Base-by-base conservation (phyloP, 202 grass and related monocot genomes). In the Sporobolus alterniflorus region DNA sequence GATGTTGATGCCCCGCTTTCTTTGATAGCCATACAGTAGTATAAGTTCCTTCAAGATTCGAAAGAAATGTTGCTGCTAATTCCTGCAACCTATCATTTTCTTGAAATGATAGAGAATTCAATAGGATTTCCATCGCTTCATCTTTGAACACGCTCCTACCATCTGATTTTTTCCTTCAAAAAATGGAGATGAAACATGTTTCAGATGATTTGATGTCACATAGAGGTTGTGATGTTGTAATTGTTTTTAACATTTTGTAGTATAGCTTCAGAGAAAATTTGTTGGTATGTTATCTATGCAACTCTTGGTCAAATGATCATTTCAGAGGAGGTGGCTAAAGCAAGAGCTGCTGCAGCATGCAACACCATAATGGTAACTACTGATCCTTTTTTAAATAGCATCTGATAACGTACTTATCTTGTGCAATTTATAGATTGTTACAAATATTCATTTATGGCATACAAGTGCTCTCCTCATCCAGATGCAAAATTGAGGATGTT, bases 21-120 rank as follows among this genome's bases (percentile, higher is more conserved):
- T 94, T 99, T 44, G 92, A 51, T 6, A 96, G 75, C 87, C 79
- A 94, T 63, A 93, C 91, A 40, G 83, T 65, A 9, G 91, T 95
- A 66, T 94, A 91, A 86, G 93, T 99, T 52, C 96, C 96, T 56
- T 90, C 91, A 57, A 99, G 87, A 47, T 96, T 99, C 65, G 91
- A 88, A 80, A 99, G 80, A 83, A 89, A 90, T 64, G 78, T 78
- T 77, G 93, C 91, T 81, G 93, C 67, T 82, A 99, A 55, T 70
- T 87, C 91, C 80, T 94, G 96, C 48, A 80, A 81, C 21, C 66
- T 91, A 46, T 43, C 73, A 71, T 92, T 88, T 73, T 90, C 88
- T 77, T 85, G 87, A 71, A 74, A 89, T n/a, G 85, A 83, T 56
- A 96, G 33, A 74, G 93, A 80, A 25, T 90, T 91, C 73, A 99